Evolutionary conservation across 2,329 filamentous ascomycete genomes (phyloP).

Genomic region (Mycosphaerelloides madeirae): DNA sequence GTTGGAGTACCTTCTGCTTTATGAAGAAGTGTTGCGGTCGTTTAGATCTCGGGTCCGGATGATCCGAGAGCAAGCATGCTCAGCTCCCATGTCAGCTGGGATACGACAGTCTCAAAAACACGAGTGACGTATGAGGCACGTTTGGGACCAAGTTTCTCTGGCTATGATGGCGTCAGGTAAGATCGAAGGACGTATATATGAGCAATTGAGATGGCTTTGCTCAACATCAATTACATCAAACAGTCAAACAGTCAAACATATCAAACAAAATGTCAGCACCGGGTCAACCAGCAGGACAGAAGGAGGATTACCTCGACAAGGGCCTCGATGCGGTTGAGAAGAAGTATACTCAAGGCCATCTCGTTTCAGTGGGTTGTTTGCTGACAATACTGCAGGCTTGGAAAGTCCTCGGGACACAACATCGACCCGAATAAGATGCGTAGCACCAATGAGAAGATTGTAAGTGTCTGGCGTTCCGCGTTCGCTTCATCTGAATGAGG

Average conservation of each 20-base stretch:
- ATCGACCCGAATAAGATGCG: constrained; percentile 27
- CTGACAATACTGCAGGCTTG: background rate
- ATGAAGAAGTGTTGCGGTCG: no score
- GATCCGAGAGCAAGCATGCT: no score
- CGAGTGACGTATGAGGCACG: no score
- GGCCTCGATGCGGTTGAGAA: constrained; percentile 25
- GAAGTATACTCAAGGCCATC: constrained; percentile 10
- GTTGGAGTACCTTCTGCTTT: no score
- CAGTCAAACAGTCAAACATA: background rate
- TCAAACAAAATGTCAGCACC: constrained; percentile 1
- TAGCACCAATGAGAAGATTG: constrained; percentile 31
- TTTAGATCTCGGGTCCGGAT: no score
- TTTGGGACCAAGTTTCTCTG: background rate
- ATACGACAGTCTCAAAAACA: no score
- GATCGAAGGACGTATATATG: background rate
- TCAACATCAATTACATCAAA: background rate
- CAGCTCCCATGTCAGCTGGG: no score
- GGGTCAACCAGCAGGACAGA: constrained; percentile 3
- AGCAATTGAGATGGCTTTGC: background rate
- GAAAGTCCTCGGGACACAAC: constrained; percentile 15
- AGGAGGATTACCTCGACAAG: constrained; percentile 30
- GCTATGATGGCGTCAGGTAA: background rate
- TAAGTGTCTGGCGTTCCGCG: background rate
- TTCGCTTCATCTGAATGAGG: background rate
- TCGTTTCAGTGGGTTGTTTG: background rate